phyloP scores from a whole-genome alignment of 371 early-diverging fungal genomes.

The Gilbertella persicaria region DNA sequence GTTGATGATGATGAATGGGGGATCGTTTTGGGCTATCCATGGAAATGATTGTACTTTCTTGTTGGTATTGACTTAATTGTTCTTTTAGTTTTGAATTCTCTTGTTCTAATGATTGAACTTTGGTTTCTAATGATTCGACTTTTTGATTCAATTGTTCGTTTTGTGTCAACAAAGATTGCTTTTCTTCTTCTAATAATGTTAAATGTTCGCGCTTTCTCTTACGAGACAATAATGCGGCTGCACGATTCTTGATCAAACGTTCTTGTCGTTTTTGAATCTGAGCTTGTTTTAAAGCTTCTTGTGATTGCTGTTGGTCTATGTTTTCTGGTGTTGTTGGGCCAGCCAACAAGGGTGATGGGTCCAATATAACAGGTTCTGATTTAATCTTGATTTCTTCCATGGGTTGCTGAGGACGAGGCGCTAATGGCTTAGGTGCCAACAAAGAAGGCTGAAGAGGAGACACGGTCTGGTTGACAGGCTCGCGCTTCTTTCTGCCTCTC shows the following conservation, averaged over 20 bases:
- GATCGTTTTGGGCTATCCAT: background rate
- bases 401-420: background rate
- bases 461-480: background rate
- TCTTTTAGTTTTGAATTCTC: conserved; percentile 30
- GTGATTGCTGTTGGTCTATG: background rate
- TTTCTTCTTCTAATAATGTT: conserved; percentile 62
- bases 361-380: background rate
- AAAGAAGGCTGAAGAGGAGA: conserved; percentile 1
- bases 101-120: conserved; percentile 35
- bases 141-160: conserved; percentile 28
- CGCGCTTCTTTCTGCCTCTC: conserved; percentile 32
- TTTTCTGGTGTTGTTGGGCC: background rate
- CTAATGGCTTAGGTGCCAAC: conserved; percentile 27
- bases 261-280: conserved; percentile 74
- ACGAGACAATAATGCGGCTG: conserved; percentile 85
- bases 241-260: conserved; percentile 87
- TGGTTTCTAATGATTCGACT: conserved; percentile 62
- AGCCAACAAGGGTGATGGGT: background rate
- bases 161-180: conserved; percentile 31
- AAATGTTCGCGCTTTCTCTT: conserved; percentile 88
- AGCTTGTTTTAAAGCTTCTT: conserved; percentile 19
- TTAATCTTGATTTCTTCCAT: background rate
- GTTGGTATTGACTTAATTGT: background rate
- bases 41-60: background rate
- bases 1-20: conserved; percentile 15